Base-by-base conservation (phyloP, 2,329 filamentous ascomycete species). In the Fusarium acutatum region DNA sequence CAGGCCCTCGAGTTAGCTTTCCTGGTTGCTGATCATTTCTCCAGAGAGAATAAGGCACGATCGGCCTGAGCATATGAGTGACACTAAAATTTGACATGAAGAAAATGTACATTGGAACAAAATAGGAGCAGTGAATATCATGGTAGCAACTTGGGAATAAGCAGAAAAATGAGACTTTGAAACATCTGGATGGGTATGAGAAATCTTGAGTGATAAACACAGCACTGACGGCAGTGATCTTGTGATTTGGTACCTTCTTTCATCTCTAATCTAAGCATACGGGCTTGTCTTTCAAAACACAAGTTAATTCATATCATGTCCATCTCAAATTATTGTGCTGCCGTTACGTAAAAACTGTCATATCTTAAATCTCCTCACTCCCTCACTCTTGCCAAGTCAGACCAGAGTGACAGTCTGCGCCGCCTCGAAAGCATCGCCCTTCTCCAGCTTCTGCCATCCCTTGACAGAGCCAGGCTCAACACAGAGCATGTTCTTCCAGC, bases 1-100 rank as follows among this genome's bases (percentile, higher is more conserved):
- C 96, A 99, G 86, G 95, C 96, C 2, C 87, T 99, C 20, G 96
- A 99, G 85, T 83, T 98, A 81, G 95, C 96, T 0, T 99, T 99
- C 82, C 83, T 98, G 78, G 92, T 99, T 53, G 96, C 96, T 0
- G 94, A 94, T 10, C 93, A 95, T 79, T 96, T 87, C 73, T 84
- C 88, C 5, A 80, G 81, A 58, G 80, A 84, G 71, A 68, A 73
- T 17, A 76, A 62, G 32, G 58, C 49, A 34, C 43, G 69, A n/a
- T 44, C 53, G 17, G 22, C 34, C 54, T 69, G 30, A 69, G 28
- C 3, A 34, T 46, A 30, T 15, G 5, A 15, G 46, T 14, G 32
- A 24, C 26, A 22, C 28, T 44, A 43, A 56, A 64, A 41, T 56
- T 63, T 30, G 24, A 28, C 49, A 24, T 15, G 26, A 24, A 32